These are phyloP conservation scores for Botrytis deweyae DNA, from an alignment of 2,329 filamentous ascomycete species.

Conservation along the genomic window DNA sequence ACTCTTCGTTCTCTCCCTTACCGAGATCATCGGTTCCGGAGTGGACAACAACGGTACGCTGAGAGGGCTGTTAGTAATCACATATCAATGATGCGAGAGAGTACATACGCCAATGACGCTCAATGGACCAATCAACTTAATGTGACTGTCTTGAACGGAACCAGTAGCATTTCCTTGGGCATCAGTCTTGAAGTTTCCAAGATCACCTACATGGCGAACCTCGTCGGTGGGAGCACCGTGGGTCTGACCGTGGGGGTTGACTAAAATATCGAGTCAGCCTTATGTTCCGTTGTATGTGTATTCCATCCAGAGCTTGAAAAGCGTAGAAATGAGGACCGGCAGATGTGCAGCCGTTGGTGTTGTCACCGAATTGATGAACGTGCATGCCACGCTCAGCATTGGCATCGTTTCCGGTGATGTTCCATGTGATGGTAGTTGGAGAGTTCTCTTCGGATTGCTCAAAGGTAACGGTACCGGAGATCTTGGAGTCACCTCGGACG, in stretches of 20 bases:
- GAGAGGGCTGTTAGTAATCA: slow-evolving; percentile 31
- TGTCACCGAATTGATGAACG: slow-evolving; percentile 98
- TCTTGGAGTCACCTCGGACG: slow-evolving; percentile 95
- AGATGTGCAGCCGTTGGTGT: slow-evolving; percentile 99
- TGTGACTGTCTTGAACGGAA: slow-evolving; percentile 71
- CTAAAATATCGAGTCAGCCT: slow-evolving; percentile 47
- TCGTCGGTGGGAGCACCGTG: slow-evolving; percentile 85
- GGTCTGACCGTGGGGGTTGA: slow-evolving; percentile 92
- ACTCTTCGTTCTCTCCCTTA: slow-evolving; percentile 88
- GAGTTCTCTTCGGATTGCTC: slow-evolving; percentile 82
- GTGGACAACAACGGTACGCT: slow-evolving; percentile 95
- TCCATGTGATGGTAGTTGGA: slow-evolving; percentile 85
- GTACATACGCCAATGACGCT: slow-evolving; percentile 80
- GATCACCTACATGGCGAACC: slow-evolving; percentile 90
- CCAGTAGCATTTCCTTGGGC: slow-evolving; percentile 87
- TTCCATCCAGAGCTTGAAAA: background rate
- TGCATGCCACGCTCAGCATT: slow-evolving; percentile 98
- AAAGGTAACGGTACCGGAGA: slow-evolving; percentile 91
- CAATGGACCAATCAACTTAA: slow-evolving; percentile 96
- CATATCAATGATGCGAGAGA: background rate
- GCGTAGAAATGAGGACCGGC: slow-evolving; percentile 96
- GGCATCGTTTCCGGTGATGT: slow-evolving; percentile 88
- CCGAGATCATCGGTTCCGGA: slow-evolving; percentile 95
- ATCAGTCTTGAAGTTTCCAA: slow-evolving; percentile 97
- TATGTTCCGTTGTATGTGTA: background rate